These are phyloP conservation scores for Solanum etuberosum DNA, from an alignment of 257 asterid genomes.

Conservation along the genomic window DNA sequence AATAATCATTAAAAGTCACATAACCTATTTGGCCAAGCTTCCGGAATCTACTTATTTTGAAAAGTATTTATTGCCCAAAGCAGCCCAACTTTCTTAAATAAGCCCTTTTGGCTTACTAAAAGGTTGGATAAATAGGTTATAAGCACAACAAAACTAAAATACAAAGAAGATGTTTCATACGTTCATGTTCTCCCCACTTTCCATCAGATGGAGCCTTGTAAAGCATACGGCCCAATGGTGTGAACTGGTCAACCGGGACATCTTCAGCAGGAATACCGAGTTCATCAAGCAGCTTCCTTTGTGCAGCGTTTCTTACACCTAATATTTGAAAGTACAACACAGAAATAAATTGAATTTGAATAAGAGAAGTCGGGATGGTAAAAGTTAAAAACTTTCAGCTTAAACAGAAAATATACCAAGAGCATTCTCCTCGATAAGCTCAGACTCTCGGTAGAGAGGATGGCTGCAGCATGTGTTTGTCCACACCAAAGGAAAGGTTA, in stretches of 20 bases:
- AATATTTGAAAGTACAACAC: neutral
- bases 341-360: neutral
- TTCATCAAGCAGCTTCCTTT: conserved; percentile 87
- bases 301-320: conserved; percentile 96
- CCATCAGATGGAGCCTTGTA: conserved; percentile 98
- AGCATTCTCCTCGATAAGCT: conserved; percentile 65
- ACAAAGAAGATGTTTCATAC: conserved; percentile 17
- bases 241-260: conserved; percentile 79
- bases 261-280: conserved; percentile 83
- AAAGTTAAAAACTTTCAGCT: neutral
- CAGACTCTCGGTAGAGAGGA: conserved; percentile 84
- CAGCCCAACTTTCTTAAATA: neutral
- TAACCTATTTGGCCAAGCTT: neutral
- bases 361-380: neutral
- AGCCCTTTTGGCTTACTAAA: neutral
- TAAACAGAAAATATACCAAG: conserved; percentile 43
- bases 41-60: neutral
- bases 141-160: neutral
- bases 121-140: neutral
- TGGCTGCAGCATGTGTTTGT: conserved; percentile 99
- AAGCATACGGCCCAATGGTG: conserved; percentile 82
- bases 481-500: conserved; percentile 94
- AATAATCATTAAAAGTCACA: neutral
- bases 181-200: conserved; percentile 96
- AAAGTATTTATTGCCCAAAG: neutral